Percentiles rank a stretch among this genome's conserved stretches.
Conservation (phyloP, 2,329 filamentous ascomycete genomes). For the Purpureocillium takamizusanense region DNA sequence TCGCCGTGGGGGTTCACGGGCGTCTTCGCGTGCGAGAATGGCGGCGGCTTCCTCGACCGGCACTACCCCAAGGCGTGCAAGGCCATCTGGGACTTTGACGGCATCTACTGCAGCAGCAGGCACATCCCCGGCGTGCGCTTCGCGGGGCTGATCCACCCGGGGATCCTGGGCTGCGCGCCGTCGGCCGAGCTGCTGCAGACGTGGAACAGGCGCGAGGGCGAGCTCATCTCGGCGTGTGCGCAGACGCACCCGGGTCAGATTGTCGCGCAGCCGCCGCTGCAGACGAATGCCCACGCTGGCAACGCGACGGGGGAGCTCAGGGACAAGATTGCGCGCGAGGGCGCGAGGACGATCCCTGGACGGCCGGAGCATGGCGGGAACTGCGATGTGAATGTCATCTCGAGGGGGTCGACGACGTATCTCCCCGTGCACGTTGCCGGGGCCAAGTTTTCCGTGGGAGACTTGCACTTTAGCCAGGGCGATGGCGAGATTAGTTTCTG, state of each 20-base stretch:
- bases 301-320: constrained; percentile 47
- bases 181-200: constrained; percentile 66
- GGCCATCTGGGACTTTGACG: constrained; percentile 50
- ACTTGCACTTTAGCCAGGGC: constrained; percentile 74
- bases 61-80: constrained; percentile 73
- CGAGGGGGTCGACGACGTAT: constrained; percentile 71
- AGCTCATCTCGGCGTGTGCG: constrained; percentile 56
- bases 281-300: constrained; percentile 65
- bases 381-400: constrained; percentile 85
- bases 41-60: constrained; percentile 82
- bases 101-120: constrained; percentile 65
- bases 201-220: constrained; percentile 78
- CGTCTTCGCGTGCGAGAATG: constrained; percentile 70
- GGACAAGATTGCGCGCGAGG: constrained; percentile 63
- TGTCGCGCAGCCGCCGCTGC: constrained; percentile 70
- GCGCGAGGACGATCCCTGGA: constrained; percentile 77
- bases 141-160: constrained; percentile 81
- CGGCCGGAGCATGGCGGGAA: constrained; percentile 84
- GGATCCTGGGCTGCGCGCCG: constrained; percentile 83
- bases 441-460: constrained; percentile 84
- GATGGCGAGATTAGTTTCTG: constrained; percentile 89
- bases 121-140: constrained; percentile 86
- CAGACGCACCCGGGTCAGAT: constrained; percentile 52
- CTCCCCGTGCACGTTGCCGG: constrained; percentile 79
- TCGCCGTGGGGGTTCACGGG: constrained; percentile 88